These are phyloP conservation scores for Bromus sterilis DNA, from an alignment of 176 grass and related monocot genomes.

Conservation along the genomic window DNA sequence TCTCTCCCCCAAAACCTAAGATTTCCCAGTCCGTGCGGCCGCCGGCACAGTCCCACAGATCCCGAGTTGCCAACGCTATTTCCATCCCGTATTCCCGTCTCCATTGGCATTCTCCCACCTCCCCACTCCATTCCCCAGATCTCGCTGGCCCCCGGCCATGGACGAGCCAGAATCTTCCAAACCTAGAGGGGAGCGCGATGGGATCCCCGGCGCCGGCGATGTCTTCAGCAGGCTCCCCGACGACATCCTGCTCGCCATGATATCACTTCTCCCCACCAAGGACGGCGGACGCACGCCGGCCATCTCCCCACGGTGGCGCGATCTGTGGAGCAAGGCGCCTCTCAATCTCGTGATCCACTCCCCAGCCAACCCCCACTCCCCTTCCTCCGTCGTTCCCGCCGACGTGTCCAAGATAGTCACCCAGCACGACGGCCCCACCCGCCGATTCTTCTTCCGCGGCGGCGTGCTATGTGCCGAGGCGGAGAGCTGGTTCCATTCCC, in stretches of 20 bases:
- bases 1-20: too few relatives aligned
- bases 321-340: background rate
- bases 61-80: too few relatives aligned
- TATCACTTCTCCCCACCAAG: background rate
- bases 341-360: background rate
- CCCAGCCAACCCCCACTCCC: too few relatives aligned
- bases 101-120: too few relatives aligned
- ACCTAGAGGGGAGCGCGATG: background rate
- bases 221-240: background rate
- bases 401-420: background rate
- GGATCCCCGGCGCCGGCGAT: background rate
- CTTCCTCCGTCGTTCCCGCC: background rate
- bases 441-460: background rate
- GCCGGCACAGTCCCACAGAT: too few relatives aligned
- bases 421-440: background rate
- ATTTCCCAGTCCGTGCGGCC: too few relatives aligned
- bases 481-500: background rate
- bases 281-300: background rate
- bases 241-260: background rate
- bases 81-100: too few relatives aligned
- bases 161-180: background rate
- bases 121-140: too few relatives aligned
- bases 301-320: background rate
- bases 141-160: too few relatives aligned
- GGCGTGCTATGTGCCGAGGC: background rate